A percentile compares a stretch with the other conserved stretches of the same genome.
phyloP scores from a whole-genome alignment of 2,329 filamentous ascomycete genomes.

The Trichoderma guizhouense region DNA sequence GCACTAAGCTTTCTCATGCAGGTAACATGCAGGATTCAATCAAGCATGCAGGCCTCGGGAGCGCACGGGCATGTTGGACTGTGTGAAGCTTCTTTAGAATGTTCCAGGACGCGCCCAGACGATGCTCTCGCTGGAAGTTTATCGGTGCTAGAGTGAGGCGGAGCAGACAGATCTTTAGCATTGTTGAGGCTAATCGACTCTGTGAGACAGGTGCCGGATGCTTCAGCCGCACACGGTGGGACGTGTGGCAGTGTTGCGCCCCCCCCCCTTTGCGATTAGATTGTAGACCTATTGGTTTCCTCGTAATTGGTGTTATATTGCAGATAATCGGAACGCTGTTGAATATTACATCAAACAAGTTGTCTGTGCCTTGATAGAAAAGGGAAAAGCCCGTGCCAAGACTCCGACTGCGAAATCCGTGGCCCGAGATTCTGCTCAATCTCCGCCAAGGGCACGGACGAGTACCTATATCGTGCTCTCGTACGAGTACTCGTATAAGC shows the following conservation, averaged over 20 bases:
- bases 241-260: slow-evolving; percentile 11
- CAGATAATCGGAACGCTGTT: neutral
- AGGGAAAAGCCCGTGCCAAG: neutral
- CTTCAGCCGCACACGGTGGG: slow-evolving; percentile 12
- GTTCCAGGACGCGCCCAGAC: neutral
- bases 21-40: neutral
- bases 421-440: neutral
- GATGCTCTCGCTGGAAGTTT: neutral
- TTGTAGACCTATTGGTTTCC: neutral
- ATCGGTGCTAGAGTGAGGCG: neutral
- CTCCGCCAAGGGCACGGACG: neutral
- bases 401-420: neutral
- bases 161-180: neutral
- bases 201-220: neutral
- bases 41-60: neutral
- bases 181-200: neutral
- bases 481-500: neutral
- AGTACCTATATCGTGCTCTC: neutral
- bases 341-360: neutral
- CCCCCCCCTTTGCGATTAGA: neutral
- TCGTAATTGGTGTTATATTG: neutral
- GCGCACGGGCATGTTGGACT: neutral
- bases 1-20: neutral
- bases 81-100: neutral
- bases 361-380: neutral